Base-by-base conservation (phyloP, 345 rosid genomes). In the Excoecaria cochinchinensis region DNA sequence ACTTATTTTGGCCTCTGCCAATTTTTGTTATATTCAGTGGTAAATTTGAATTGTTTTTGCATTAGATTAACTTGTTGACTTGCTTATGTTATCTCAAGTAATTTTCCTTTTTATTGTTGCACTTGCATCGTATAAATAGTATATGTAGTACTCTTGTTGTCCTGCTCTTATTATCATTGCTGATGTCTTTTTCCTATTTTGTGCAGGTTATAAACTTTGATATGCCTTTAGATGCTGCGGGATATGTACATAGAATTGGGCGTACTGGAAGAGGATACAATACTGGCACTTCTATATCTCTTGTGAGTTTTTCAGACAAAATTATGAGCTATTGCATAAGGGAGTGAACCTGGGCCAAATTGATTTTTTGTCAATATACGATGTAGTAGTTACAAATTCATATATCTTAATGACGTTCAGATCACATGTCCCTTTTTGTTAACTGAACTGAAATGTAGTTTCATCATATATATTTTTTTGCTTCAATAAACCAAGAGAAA, bases 231-330 rank as follows among this genome's bases (percentile, higher is more conserved):
- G 84, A 76, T 85, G 89, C 81, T 57, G 80, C 82, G 8, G 96
- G 98, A 64, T 95, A 95, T 82, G 84, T 91, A 13, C 99, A 95
- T 86, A 87, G 96, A 74, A 91, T 95, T 86, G 97, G 99, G 70
- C 93, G 97, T 48, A 91, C 98, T 75, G 97, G 97, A 85, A 90
- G 98, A 86, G 99, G 95, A 75, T 88, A 87, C 80, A 84, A 76
- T 72, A 89, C 85, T 19, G 97, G 97, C 58, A 78, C 88, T 58
- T 87, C 95, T 3, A 74, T 95, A 58, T 92, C 95, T 74, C 89
- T 95, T 51, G 99, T 95, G 78, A 89, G 97, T 86, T 84, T 7
- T 17, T 53, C 6, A 12, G 24, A 8, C 51, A 14, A 24, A 42
- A 65, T 74, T 51, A 63, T 50, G 19, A 62, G 22, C 13, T 56